Base-by-base conservation (phyloP, 495 filamentous ascomycete genomes). In the Xeromyces bisporus region DNA sequence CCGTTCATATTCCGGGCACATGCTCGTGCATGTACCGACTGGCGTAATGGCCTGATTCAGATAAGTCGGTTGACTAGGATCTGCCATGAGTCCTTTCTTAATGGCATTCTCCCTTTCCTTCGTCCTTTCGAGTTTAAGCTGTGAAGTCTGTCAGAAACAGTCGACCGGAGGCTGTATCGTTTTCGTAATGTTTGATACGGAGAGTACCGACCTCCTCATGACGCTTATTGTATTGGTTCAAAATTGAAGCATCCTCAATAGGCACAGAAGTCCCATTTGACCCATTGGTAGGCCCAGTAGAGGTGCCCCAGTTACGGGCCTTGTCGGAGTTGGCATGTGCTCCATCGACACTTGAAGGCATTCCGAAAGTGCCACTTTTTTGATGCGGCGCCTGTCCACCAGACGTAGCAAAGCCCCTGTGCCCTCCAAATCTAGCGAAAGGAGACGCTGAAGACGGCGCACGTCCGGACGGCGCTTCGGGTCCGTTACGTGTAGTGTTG, bases 1-100 rank as follows among this genome's bases (percentile, higher is more conserved):
- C 23, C 76, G 62, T 55, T 99, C 91, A 44, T 73, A 93, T 39
- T 87, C 76, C 0, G 91, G 82, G 50, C 91, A 99, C 86, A 93
- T 94, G 36, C 82, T 75, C 39, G 79, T 71, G 45, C 86, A 96
- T 32, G 78, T 87, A 7, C 87, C 89, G 33, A 81, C 75, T 12
- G 84, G 86, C 2, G 77, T 77, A 26, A 94, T 80, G 3, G 89
- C 86, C 36, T 93, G 71, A 24, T 77, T 71, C 18, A 96, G 66
- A 21, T 65, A 73, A 29, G 77, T 79, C 7, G 73, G 77, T 46
- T 82, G 80, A 26, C 91, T 75, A 0, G 91, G 91, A 45, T 99
- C 85, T 31, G 89, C 81, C 50, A 94, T 78, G 14, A 80, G 66
- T 7, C 77, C 77, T 31, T 71, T 69, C 34, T 60, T 66, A 32